These are phyloP conservation scores for Chlamydomonas sphaeroides DNA, from an alignment of 139 green algal species.

Conservation along the genomic window DNA sequence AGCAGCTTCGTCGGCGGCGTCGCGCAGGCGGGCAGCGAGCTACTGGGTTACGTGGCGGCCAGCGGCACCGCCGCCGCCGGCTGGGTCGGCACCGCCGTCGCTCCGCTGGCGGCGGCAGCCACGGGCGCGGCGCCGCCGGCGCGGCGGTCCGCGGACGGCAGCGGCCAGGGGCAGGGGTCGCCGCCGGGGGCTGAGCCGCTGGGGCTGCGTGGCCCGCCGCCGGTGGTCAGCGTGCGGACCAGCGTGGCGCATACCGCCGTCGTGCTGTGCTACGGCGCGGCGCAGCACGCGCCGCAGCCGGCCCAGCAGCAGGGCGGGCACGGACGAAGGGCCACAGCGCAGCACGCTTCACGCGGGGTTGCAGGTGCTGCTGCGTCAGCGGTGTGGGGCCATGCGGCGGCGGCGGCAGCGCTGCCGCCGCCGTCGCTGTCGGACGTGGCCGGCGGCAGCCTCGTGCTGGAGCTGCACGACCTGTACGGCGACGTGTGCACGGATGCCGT, in stretches of 20 bases:
- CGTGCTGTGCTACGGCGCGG: constrained; percentile 18
- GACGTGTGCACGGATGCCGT: neutral
- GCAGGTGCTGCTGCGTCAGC: no score
- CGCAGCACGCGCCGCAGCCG: neutral
- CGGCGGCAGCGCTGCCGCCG: neutral
- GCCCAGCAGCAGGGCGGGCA: neutral
- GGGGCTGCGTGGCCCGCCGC: neutral
- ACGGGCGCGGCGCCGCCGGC: no score
- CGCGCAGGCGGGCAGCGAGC: neutral
- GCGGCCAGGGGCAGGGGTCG: neutral
- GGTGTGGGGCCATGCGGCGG: neutral
- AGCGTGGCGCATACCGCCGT: neutral
- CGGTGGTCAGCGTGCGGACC: neutral
- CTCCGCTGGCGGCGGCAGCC: neutral
- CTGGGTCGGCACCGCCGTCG: neutral
- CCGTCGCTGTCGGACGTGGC: neutral
- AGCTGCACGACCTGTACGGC: constrained; percentile 27
- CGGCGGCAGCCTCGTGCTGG: constrained; percentile 29
- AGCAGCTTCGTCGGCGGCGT: constrained; percentile 19
- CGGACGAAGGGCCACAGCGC: no score
- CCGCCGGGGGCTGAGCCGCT: neutral
- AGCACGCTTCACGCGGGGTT: no score
- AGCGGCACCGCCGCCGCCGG: neutral
- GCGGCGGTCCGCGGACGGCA: no score
- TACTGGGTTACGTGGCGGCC: constrained; percentile 24